Base-by-base conservation (phyloP, 139 green algal genomes). In the Chlorella ohadii region DNA sequence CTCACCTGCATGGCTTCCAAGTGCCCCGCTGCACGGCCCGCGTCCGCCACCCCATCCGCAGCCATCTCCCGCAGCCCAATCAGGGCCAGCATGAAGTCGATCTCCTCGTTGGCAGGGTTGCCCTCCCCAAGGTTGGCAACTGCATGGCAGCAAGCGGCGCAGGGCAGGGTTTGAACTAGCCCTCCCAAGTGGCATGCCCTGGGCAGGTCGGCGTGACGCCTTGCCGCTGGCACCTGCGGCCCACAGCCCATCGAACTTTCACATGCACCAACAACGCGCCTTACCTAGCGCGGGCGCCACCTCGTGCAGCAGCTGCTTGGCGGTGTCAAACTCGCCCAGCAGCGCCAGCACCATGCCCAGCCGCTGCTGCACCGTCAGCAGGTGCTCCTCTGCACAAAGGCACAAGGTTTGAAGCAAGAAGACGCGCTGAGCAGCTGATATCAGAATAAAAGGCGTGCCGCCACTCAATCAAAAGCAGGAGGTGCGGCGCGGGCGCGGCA, bases 341-440 rank as follows among this genome's bases (percentile, higher is more conserved):
- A 65, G 38, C 22, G 33, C 84, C 36, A 67, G 27, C 39, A 71
- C 78, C 78, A 88, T 81, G 34, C 65, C 84, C 34, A 88, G 81
- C 77, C 84, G 65, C 66, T 88, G 84, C 66, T 79, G 68, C 66
- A 88, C 76, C 2, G 78, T 84, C 44, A 88, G 38, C 65, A 88
- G 25, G 66, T 84, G 67, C 36, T 85, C 84, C 51, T 78, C 76
- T 76, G 75, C 41, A n/a, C n/a, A n/a, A n/a, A n/a, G n/a, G n/a
- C n/a, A n/a, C n/a, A n/a, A n/a, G n/a, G n/a, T n/a, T n/a, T n/a
- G n/a, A n/a, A n/a, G n/a, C n/a, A n/a, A n/a, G n/a, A n/a, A n/a
- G n/a, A n/a, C n/a, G n/a, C n/a, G n/a, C n/a, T n/a, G n/a, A n/a
- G n/a, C n/a, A n/a, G n/a, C n/a, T n/a, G n/a, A n/a, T n/a, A n/a